Base-by-base conservation (phyloP, 352 stramenopile species). In the Phytophthora kernoviae region DNA sequence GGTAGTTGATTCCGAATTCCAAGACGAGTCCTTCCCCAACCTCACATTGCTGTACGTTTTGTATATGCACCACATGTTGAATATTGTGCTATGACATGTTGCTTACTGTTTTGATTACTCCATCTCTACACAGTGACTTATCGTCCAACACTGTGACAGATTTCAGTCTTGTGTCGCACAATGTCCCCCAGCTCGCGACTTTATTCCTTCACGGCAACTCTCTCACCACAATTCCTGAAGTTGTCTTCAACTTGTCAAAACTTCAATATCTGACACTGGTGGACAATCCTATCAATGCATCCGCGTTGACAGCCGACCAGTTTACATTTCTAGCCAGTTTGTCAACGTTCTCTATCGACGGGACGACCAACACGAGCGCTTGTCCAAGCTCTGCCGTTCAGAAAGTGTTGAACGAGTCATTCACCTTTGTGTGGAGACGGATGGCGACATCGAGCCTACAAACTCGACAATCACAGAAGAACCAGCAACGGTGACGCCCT, bases 11-110 rank as follows among this genome's bases (percentile, higher is more conserved):
- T 50, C 43, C 3, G 51, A 74, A 20, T 87, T 87, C 32, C 70
- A 83, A 62, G 70, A 56, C 41, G 52, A 70, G 46, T 51, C 60
- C 3, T 82, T 84, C 51, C 42, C 58, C 33, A 79, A 75, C 11
- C 62, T 91, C 42, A 75, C 62, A 36, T 48, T 73, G 15, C 54
- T 91, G 82, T 91, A 87, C 63, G 80, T 81, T 11, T n/a, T n/a
- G 30, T 11, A 22, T 9, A 2, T 34, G 9, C 20, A 44, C 3
- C 10, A 2, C 9, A n/a, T 18, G 30, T 24, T 27, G 4, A 34
- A n/a, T 10, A 17, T 32, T 12, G 9, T 54, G 15, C 15, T 40
- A 0, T 24, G 26, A 14, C 10, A 20, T 45, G 15, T 9, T 48
- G 42, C n/a, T 64, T 10, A 62, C 33, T 45, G 4, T 5, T n/a